Conservation (phyloP, 169 alveolate genomes). For the Amoebophrya sp. region DNA sequence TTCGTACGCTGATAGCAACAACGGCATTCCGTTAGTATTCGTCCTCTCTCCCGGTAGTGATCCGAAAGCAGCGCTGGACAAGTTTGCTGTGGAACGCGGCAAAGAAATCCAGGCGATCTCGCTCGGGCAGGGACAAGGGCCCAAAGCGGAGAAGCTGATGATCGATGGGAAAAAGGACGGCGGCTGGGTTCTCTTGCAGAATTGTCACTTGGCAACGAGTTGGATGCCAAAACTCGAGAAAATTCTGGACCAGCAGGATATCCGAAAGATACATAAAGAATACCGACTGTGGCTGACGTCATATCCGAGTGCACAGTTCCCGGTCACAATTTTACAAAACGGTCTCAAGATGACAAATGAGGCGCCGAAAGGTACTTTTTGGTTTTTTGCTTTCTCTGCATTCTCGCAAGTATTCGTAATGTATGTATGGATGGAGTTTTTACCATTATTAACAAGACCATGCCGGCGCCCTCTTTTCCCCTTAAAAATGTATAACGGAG, state of each 20-base stretch:
- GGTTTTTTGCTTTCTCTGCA: no score
- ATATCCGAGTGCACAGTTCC: conserved; percentile 79
- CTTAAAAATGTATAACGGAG: no score
- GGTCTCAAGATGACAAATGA: conserved; percentile 81
- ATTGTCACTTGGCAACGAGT: conserved; percentile 71
- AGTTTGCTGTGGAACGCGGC: conserved; percentile 48
- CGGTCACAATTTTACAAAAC: conserved; percentile 79
- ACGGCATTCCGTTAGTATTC: conserved; percentile 52
- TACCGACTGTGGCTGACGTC: conserved; percentile 83
- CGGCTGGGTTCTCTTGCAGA: conserved; percentile 77
- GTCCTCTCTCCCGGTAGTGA: conserved; percentile 41
- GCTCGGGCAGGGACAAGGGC: conserved; percentile 68
- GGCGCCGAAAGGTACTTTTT: conserved; percentile 64
- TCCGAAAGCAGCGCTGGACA: conserved; percentile 40
- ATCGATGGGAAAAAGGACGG: conserved; percentile 62
- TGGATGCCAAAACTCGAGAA: conserved; percentile 83
- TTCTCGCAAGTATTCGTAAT: no score
- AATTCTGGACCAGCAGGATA: conserved; percentile 71
- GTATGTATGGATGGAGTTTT: no score
- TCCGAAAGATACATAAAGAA: conserved; percentile 54
- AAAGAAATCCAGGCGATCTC: conserved; percentile 33
- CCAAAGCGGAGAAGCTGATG: conserved; percentile 74
- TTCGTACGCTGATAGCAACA: conserved; percentile 65
- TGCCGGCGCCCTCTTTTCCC: no score
- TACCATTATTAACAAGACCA: no score